A percentile compares a stretch with the other conserved stretches of the same genome.
phyloP scores from a whole-genome alignment of 331 rosid genomes.

The Ulmus americana region DNA sequence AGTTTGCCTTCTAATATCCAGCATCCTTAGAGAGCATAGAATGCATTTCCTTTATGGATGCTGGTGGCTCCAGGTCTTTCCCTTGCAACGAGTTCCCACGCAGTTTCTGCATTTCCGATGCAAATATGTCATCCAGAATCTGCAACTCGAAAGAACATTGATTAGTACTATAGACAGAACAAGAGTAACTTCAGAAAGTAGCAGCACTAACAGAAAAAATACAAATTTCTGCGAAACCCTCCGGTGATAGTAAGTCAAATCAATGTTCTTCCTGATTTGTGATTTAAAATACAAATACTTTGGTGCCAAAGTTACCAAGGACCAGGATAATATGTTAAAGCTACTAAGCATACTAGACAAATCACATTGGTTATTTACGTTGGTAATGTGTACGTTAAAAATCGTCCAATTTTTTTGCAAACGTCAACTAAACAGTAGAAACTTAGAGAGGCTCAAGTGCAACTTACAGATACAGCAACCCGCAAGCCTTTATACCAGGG shows the following conservation, averaged over 20 bases:
- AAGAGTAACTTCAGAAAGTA: not conserved
- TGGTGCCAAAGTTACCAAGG: no score
- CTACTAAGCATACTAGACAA: no score
- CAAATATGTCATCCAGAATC: constrained; percentile 30
- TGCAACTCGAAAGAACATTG: constrained; percentile 3
- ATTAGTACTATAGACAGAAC: not conserved
- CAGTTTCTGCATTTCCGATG: constrained; percentile 31
- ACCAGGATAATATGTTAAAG: no score
- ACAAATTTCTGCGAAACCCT: no score
- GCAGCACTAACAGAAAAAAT: no score
- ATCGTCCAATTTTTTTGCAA: not conserved
- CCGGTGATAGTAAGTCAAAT: no score
- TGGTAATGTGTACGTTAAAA: no score
- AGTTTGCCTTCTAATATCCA: not conserved
- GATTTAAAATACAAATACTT: no score
- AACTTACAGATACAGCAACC: constrained; percentile 27
- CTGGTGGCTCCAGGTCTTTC: constrained; percentile 25
- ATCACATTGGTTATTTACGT: no score
- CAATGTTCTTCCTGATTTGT: no score
- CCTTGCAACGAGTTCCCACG: constrained; percentile 18
- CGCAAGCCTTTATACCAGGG: constrained; percentile 28
- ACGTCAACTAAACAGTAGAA: not conserved
- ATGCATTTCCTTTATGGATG: constrained; percentile 22
- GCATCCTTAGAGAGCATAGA: constrained; percentile 23
- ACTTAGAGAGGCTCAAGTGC: not conserved